phyloP scores from a whole-genome alignment of 768 basidiomycete genomes.

The Solioccasus polychromus region DNA sequence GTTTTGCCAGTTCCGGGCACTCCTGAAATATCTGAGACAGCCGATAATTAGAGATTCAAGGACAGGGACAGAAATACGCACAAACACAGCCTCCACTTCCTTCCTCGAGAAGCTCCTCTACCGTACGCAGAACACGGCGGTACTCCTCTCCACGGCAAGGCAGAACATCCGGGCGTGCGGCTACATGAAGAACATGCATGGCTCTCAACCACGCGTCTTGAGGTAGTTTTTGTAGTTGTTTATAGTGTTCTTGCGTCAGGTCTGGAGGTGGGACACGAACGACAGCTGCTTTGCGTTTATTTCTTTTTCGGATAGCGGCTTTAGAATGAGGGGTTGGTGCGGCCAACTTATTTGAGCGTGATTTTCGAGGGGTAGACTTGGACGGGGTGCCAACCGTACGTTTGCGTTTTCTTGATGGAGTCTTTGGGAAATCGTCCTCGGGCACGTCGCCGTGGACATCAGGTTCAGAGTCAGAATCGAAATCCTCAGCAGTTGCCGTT shows the following conservation, averaged over 20 bases:
- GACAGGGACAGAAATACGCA: conserved; percentile 37
- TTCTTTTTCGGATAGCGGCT: conserved; percentile 53
- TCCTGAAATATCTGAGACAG: conserved; percentile 81
- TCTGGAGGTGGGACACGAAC: conserved; percentile 37
- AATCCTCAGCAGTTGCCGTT: conserved; percentile 10
- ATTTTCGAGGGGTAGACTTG: conserved; percentile 36
- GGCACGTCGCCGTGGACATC: conserved; percentile 25
- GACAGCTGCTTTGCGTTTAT: conserved; percentile 25
- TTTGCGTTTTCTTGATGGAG: conserved; percentile 56
- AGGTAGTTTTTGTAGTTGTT: conserved; percentile 51
- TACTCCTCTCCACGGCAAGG: conserved; percentile 91
- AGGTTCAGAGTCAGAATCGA: conserved; percentile 28
- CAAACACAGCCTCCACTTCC: conserved; percentile 95
- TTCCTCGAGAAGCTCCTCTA: conserved; percentile 85
- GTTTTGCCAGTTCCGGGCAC: conserved; percentile 99
- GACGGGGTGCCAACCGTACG: conserved; percentile 28
- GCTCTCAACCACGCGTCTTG: conserved; percentile 81
- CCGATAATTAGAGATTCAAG: conserved; percentile 1
- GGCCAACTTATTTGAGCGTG: conserved; percentile 40
- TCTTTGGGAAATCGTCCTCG: conserved; percentile 39
- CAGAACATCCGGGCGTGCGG: conserved; percentile 83
- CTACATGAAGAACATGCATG: conserved; percentile 91
- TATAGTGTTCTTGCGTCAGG: conserved; percentile 34
- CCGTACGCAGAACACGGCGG: conserved; percentile 64
- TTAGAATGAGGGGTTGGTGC: conserved; percentile 78